A percentile compares a stretch with the other conserved stretches of the same genome.
These are phyloP conservation scores for Blastobotrys illinoisensis DNA, from an alignment of 1,139 yeast species.

Conservation along the genomic window DNA sequence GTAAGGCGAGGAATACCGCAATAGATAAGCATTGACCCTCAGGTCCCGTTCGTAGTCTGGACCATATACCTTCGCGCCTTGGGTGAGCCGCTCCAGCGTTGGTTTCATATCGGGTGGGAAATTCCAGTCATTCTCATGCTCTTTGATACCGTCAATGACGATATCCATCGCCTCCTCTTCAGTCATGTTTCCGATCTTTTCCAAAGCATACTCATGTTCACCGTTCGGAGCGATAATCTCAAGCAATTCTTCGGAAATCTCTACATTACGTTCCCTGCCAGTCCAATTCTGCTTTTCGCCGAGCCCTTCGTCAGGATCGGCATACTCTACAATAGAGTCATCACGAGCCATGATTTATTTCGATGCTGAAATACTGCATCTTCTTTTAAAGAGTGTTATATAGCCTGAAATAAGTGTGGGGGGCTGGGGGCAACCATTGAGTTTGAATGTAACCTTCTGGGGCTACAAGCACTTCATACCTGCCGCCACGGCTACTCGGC, in stretches of 20 bases:
- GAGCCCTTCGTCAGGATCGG: not conserved
- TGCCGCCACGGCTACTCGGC: not conserved
- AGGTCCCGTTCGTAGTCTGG: slow-evolving; percentile 26
- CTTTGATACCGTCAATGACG: slow-evolving; percentile 35
- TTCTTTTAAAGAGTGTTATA: not conserved
- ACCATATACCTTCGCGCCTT: slow-evolving; percentile 17
- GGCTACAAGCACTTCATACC: not conserved
- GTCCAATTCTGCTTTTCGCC: not conserved
- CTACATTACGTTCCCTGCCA: not conserved
- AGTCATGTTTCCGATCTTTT: slow-evolving; percentile 36
- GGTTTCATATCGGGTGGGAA: slow-evolving; percentile 38
- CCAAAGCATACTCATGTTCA: slow-evolving; percentile 35
- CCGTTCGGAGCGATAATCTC: slow-evolving; percentile 8
- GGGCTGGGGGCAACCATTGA: not conserved
- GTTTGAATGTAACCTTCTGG: not conserved
- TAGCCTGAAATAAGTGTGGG: not conserved
- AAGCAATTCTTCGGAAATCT: not conserved
- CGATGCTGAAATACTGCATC: not conserved
- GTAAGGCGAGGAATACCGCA: slow-evolving; percentile 51
- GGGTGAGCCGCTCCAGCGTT: slow-evolving; percentile 26
- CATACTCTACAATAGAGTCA: not conserved
- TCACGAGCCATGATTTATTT: not conserved
- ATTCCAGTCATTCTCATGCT: slow-evolving; percentile 47
- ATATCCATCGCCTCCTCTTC: slow-evolving; percentile 40
- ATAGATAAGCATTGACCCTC: slow-evolving; percentile 38